Percentiles rank a stretch among this genome's conserved stretches.
These are phyloP conservation scores for Suillus subaureus DNA, from an alignment of 768 basidiomycete genomes.

Conservation along the genomic window DNA sequence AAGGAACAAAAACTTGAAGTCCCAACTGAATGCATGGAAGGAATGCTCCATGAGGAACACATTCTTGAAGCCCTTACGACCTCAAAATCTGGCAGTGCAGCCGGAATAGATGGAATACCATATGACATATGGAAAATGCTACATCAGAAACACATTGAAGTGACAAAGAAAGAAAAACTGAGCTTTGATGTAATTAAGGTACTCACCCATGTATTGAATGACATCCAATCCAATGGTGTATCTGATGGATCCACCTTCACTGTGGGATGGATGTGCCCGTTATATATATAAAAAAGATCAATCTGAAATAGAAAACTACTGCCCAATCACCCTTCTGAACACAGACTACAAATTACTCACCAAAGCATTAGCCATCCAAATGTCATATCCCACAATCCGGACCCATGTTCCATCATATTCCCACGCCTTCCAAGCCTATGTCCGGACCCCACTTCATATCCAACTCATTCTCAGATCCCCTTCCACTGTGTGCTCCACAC, in stretches of 20 bases:
- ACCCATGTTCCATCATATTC: no score
- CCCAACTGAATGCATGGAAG: neutral
- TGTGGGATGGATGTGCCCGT: constrained; percentile 35
- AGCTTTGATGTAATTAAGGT: no score
- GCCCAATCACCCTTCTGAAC: constrained; percentile 41
- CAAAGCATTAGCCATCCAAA: constrained; percentile 21
- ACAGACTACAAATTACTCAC: constrained; percentile 37
- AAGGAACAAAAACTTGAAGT: neutral
- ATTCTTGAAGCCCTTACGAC: constrained; percentile 16
- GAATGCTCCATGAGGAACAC: constrained; percentile 10
- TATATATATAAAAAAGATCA: no score
- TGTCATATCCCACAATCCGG: no score
- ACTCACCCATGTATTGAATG: constrained; percentile 13
- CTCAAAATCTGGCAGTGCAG: constrained; percentile 20
- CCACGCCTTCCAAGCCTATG: no score
- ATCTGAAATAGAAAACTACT: no score
- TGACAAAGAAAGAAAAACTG: fast-evolving
- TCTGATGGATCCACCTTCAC: constrained; percentile 26
- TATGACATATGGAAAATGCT: constrained; percentile 32
- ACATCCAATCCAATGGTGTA: constrained; percentile 32
- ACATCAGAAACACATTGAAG: neutral
- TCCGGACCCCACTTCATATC: no score
- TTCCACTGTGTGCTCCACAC: no score
- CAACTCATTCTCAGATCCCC: no score
- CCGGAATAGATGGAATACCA: constrained; percentile 29